These are phyloP conservation scores for Nakaseomyces sp. DNA, from an alignment of 1,139 yeast species.

Conservation along the genomic window DNA sequence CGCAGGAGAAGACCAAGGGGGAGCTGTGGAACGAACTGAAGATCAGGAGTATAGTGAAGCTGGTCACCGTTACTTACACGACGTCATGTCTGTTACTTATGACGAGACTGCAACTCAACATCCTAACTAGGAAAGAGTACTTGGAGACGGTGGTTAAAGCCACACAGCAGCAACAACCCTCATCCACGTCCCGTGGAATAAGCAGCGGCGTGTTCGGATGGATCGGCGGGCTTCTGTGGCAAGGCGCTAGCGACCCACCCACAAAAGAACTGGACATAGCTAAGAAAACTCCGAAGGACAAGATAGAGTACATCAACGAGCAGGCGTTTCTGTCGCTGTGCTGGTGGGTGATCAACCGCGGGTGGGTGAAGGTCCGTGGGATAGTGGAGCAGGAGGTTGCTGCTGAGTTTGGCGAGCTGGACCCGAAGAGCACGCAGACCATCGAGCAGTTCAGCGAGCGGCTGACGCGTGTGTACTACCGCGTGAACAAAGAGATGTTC, in stretches of 20 bases:
- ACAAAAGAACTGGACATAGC: slow-evolving; percentile 16
- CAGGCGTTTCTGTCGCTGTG: slow-evolving; percentile 79
- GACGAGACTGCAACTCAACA: slow-evolving; percentile 78
- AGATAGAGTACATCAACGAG: slow-evolving; percentile 40
- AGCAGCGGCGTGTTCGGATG: background rate
- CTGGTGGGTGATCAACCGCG: slow-evolving; percentile 91
- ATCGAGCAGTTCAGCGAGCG: slow-evolving; percentile 46
- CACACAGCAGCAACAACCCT: slow-evolving; percentile 34
- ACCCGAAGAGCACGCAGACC: slow-evolving; percentile 65
- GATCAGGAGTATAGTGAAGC: slow-evolving; percentile 62
- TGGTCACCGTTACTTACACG: slow-evolving; percentile 63
- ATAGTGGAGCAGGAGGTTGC: slow-evolving; percentile 51
- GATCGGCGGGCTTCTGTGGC: background rate
- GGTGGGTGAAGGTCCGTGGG: slow-evolving; percentile 57
- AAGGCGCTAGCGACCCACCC: slow-evolving; percentile 9
- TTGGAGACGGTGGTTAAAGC: slow-evolving; percentile 66
- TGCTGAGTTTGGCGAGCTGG: slow-evolving; percentile 51
- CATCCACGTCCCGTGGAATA: background rate
- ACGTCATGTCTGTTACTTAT: slow-evolving; percentile 62
- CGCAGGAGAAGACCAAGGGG: slow-evolving; percentile 40
- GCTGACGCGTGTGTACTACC: slow-evolving; percentile 35
- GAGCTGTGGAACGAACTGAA: slow-evolving; percentile 84
- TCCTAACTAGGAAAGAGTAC: slow-evolving; percentile 79
- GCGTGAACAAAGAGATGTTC: slow-evolving; percentile 33
- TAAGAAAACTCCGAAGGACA: slow-evolving; percentile 7